Evolutionary conservation across 2,329 filamentous ascomycete genomes (phyloP), one percentile per base, ranked within the genome.

Genomic region (Pyricularia sp.): DNA sequence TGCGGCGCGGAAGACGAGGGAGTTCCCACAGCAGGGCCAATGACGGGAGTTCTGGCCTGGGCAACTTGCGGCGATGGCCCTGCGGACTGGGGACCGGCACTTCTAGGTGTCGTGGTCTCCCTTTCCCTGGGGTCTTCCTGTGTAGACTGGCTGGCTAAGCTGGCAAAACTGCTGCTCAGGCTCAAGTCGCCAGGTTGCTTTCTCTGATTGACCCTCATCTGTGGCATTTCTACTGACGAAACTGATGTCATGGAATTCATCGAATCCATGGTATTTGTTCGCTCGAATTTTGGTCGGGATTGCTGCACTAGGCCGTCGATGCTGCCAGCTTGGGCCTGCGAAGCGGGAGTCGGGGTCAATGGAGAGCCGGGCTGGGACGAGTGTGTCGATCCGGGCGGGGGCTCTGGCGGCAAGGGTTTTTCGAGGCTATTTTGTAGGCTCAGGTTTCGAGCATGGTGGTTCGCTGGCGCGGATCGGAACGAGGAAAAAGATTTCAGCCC

Each of bases 341-440:
- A 31, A 55, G 65, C 65, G 22, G 68, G 71, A 44, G 70, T 64
- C n/a, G 75, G 75, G 7, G 73, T 74, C 62, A 71, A 67, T 6
- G 73, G 74, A 65, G 73, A 73, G 64, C 69, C 69, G 33, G 74
- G 74, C 19, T 70, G 74, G n/a, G 53, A 57, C 16, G 53, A 57
- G 13, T 57, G 12, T 4, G 53, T 28, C n/a, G 53, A 28, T 24
- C 22, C 53, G 65, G 70, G 76, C 30, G 83, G 82, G 28, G 82
- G 77, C 66, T 80, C 78, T 24, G 53, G 53, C 44, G 83, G 83
- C 26, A 85, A 72, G 62, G 83, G 83, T 72, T 86, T 86, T 69
- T 79, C 78, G 68, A 85, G 81, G 69, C 82, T 85, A 66, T 81
- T 76, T 70, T 83, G 82, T 62, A 85, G 73, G 68, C 79, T 85